Percentiles rank a stretch among this genome's conserved stretches.
phyloP scores from a whole-genome alignment of 1,139 yeast genomes.

The Scheffersomyces titani region DNA sequence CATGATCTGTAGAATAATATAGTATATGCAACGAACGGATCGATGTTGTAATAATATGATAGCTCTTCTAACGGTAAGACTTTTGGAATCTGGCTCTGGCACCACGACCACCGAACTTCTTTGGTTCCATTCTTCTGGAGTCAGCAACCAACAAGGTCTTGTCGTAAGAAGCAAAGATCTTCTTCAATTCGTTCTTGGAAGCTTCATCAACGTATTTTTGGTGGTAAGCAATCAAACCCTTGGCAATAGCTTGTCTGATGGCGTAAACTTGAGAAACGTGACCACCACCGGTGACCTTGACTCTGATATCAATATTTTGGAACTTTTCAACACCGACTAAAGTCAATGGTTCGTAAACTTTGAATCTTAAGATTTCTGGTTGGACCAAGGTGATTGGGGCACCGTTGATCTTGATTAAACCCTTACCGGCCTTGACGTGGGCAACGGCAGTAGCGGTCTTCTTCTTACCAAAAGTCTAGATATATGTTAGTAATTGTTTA shows the following conservation, averaged over 20 bases:
- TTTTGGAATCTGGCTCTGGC: constrained; percentile 99
- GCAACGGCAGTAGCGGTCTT: constrained; percentile 99
- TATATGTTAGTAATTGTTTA: constrained; percentile 31
- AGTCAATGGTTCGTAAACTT: constrained; percentile 99
- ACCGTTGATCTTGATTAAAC: constrained; percentile 99
- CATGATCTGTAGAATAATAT: constrained; percentile 9
- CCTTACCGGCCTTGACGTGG: constrained; percentile 99
- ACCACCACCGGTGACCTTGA: constrained; percentile 99
- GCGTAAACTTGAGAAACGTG: constrained; percentile 99
- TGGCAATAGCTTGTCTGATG: constrained; percentile 99
- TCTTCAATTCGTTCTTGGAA: constrained; percentile 99
- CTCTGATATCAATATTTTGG: constrained; percentile 98
- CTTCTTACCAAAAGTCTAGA: constrained; percentile 98
- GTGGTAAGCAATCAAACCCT: constrained; percentile 99
- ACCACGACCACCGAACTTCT: constrained; percentile 99
- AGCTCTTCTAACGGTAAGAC: constrained; percentile 89
- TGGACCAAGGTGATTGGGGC: constrained; percentile 98
- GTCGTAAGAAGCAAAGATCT: constrained; percentile 96
- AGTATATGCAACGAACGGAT: constrained; percentile 4
- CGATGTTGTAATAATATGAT: constrained; percentile 12
- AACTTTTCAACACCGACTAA: constrained; percentile 98
- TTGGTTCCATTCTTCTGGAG: constrained; percentile 99
- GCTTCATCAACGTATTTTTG: constrained; percentile 99
- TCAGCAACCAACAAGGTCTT: constrained; percentile 99
- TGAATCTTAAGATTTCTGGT: constrained; percentile 99